These are phyloP conservation scores for Oehlia diaphana DNA, from an alignment of 192 early-diverging fungal species.

Conservation along the genomic window DNA sequence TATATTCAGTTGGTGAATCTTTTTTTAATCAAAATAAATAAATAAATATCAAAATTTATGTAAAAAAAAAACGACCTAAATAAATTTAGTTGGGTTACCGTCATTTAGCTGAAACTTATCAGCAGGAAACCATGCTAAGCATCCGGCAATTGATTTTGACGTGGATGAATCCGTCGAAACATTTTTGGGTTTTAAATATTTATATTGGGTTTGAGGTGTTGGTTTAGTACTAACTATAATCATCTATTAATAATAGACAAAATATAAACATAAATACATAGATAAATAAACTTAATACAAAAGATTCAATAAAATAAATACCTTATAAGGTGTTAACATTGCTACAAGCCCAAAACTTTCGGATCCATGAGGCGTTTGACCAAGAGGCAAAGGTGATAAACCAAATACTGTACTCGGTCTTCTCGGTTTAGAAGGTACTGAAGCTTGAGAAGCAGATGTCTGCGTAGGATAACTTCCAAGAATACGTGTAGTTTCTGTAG, in stretches of 20 bases:
- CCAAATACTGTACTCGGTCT: conserved; percentile 61
- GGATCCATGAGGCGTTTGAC: conserved; percentile 54
- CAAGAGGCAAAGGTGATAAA: conserved; percentile 55
- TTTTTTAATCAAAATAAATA: neutral
- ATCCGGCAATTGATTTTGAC: conserved; percentile 45
- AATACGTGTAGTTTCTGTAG: conserved; percentile 55
- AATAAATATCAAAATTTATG: neutral
- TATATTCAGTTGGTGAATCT: conserved; percentile 35
- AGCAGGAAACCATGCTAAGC: conserved; percentile 59
- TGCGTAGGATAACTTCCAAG: conserved; percentile 52
- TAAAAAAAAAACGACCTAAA: conserved; percentile 6
- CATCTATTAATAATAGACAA: conserved; percentile 37
- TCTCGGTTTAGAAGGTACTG: conserved; percentile 37
- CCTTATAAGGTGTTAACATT: conserved; percentile 60
- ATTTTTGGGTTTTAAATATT: conserved; percentile 53
- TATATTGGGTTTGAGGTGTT: conserved; percentile 56
- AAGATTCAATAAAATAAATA: conserved; percentile 16
- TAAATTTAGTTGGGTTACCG: conserved; percentile 27
- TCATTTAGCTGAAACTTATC: conserved; percentile 39
- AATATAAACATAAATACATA: neutral
- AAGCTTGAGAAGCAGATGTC: neutral
- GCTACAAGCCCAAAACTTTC: conserved; percentile 61
- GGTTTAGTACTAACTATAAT: conserved; percentile 61
- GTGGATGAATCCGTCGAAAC: conserved; percentile 27
- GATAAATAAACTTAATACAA: neutral